A percentile compares a stretch with the other conserved stretches of the same genome.
These are phyloP conservation scores for Ogataea henricii DNA, from an alignment of 805 yeast species.

Conservation along the genomic window DNA sequence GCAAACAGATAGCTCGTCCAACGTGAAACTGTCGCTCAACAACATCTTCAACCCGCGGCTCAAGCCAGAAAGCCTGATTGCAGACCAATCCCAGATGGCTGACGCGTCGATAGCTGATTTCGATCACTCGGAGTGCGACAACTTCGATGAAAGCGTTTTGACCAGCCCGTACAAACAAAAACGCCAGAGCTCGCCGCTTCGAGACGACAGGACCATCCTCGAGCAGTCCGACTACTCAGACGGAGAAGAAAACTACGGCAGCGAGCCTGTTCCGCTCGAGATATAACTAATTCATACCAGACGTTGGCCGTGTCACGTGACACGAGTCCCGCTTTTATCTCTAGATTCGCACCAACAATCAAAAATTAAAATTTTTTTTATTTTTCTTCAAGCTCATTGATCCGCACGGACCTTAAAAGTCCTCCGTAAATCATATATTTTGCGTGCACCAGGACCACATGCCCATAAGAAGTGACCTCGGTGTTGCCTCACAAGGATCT, in stretches of 20 bases:
- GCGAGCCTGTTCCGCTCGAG: slow-evolving; percentile 19
- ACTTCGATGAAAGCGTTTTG: slow-evolving; percentile 23
- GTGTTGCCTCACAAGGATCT: no score
- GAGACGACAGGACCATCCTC: neutral
- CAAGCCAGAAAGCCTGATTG: neutral
- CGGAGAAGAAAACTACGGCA: slow-evolving; percentile 29
- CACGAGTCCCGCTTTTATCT: no score
- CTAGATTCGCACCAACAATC: no score
- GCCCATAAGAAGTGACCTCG: no score
- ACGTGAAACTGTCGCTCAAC: neutral
- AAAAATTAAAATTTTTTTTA: neutral
- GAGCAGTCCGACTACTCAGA: slow-evolving; percentile 17
- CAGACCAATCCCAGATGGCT: slow-evolving; percentile 3
- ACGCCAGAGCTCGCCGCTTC: neutral
- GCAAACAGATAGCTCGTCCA: slow-evolving; percentile 6
- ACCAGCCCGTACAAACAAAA: neutral
- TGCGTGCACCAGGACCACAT: no score
- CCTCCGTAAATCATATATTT: no score
- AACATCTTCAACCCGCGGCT: slow-evolving; percentile 14
- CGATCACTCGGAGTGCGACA: slow-evolving; percentile 27
- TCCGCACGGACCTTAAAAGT: no score
- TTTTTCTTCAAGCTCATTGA: no score
- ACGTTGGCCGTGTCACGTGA: neutral
- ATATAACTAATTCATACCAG: neutral
- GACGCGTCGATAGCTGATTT: slow-evolving; percentile 7